These are phyloP conservation scores for Sphagnurus paluster DNA, from an alignment of 1,284 basidiomycete genomes.

Conservation along the genomic window DNA sequence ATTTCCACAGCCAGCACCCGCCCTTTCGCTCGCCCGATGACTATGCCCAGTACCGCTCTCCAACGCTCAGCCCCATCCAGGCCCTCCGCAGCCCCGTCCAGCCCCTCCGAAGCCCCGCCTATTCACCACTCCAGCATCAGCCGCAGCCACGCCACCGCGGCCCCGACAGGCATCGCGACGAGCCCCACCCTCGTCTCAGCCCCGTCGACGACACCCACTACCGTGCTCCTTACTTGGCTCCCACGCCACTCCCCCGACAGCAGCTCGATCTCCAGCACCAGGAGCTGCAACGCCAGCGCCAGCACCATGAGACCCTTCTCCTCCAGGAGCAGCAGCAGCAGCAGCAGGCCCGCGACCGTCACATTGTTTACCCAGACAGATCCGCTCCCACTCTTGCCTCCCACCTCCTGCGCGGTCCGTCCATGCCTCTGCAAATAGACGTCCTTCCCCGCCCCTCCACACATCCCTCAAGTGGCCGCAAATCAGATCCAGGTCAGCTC, in stretches of 20 bases:
- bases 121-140: conserved; percentile 12
- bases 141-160: conserved; percentile 9
- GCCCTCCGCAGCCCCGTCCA: conserved; percentile 5
- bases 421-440: conserved; percentile 19
- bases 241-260: conserved; percentile 10
- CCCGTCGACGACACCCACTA: conserved; percentile 13
- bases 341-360: conserved; percentile 20
- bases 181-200: conserved; percentile 9
- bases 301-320: conserved; percentile 23
- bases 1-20: conserved; percentile 15
- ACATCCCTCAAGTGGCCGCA: conserved; percentile 12
- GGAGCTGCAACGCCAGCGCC: conserved; percentile 20
- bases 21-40: conserved; percentile 12
- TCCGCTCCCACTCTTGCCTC: conserved; percentile 10
- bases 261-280: no score
- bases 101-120: conserved; percentile 13
- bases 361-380: conserved; percentile 14
- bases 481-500: conserved; percentile 18
- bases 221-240: conserved; percentile 12
- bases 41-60: conserved; percentile 12
- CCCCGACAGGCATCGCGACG: conserved; percentile 12
- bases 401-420: conserved; percentile 11
- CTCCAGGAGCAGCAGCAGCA: conserved; percentile 24
- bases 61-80: conserved; percentile 13
- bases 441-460: conserved; percentile 6